phyloP scores from a whole-genome alignment of 2,329 filamentous ascomycete genomes.

The Tolypocladium tropicale region DNA sequence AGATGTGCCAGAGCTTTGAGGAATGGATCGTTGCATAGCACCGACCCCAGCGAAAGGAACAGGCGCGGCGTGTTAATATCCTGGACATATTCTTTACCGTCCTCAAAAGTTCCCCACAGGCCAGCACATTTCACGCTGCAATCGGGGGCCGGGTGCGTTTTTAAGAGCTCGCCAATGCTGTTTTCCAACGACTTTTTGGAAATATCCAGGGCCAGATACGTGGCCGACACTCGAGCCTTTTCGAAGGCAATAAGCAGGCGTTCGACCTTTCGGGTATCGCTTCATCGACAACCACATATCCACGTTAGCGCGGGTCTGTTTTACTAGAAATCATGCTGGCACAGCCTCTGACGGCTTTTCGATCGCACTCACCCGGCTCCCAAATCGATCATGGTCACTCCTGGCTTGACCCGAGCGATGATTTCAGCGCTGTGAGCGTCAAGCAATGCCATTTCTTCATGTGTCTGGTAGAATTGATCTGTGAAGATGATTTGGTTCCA shows the following conservation, averaged over 20 bases:
- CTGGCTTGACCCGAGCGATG: conserved; percentile 15
- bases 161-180: conserved; percentile 21
- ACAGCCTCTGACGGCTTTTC: background rate
- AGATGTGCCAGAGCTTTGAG: conserved; percentile 22
- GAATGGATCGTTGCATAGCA: conserved; percentile 31
- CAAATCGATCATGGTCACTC: conserved; percentile 27
- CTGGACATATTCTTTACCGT: conserved; percentile 21
- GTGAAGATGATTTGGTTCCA: conserved; percentile 31
- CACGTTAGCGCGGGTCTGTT: background rate
- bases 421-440: conserved; percentile 23
- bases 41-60: conserved; percentile 30
- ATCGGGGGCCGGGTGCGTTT: conserved; percentile 13
- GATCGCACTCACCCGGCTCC: conserved; percentile 27
- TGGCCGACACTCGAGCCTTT: conserved; percentile 14
- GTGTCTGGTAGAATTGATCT: conserved; percentile 28
- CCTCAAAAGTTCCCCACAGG: conserved; percentile 29
- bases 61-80: conserved; percentile 20
- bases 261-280: conserved; percentile 30
- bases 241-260: conserved; percentile 26
- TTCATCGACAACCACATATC: conserved; percentile 6
- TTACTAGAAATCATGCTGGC: background rate
- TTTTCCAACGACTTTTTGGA: conserved; percentile 23
- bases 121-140: conserved; percentile 23
- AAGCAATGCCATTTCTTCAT: conserved; percentile 27
- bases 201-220: conserved; percentile 30